Evolutionary conservation across 306 rosid species (phyloP).

Genomic region (Trifolium dubium): DNA sequence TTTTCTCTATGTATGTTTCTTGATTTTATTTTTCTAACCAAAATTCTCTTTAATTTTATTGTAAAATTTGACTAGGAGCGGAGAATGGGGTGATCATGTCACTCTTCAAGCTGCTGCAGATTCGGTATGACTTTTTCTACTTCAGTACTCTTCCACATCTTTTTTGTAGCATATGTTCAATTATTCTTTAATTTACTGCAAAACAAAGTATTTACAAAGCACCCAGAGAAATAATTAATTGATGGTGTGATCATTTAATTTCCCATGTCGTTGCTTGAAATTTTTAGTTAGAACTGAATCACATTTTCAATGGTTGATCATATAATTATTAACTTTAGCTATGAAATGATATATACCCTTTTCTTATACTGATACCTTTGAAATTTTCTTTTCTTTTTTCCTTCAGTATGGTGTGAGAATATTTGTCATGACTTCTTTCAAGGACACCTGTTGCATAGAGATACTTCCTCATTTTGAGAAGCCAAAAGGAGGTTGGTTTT

Average conservation of each 20-base stretch:
- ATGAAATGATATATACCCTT: conserved; percentile 11
- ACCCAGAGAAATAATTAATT: conserved; percentile 21
- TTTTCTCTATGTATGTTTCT: not conserved
- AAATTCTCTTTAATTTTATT: conserved; percentile 24
- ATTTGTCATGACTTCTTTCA: conserved; percentile 81
- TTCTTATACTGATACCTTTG: conserved; percentile 23
- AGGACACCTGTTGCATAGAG: conserved; percentile 86
- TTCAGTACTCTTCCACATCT: conserved; percentile 18
- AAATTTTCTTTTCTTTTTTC: conserved; percentile 4
- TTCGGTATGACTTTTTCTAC: conserved; percentile 52
- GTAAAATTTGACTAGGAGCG: conserved; percentile 62
- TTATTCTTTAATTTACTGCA: conserved; percentile 1
- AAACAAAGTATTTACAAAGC: conserved; percentile 7
- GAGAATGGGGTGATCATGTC: conserved; percentile 97
- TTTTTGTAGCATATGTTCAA: conserved; percentile 31
- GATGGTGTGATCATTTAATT: not conserved
- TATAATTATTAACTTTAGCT: conserved; percentile 11
- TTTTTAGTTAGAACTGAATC: not conserved
- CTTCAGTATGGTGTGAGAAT: conserved; percentile 77
- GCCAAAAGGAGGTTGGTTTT: conserved; percentile 65
- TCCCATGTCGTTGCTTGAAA: conserved; percentile 19
- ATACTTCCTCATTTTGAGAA: conserved; percentile 72
- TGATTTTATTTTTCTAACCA: conserved; percentile 6
- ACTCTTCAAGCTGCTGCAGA: conserved; percentile 93
- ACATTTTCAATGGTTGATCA: conserved; percentile 24